Percentiles rank a stretch among this genome's conserved stretches.
phyloP scores from a whole-genome alignment of 495 filamentous ascomycete genomes.

The Aspergillus carlsbadensis region DNA sequence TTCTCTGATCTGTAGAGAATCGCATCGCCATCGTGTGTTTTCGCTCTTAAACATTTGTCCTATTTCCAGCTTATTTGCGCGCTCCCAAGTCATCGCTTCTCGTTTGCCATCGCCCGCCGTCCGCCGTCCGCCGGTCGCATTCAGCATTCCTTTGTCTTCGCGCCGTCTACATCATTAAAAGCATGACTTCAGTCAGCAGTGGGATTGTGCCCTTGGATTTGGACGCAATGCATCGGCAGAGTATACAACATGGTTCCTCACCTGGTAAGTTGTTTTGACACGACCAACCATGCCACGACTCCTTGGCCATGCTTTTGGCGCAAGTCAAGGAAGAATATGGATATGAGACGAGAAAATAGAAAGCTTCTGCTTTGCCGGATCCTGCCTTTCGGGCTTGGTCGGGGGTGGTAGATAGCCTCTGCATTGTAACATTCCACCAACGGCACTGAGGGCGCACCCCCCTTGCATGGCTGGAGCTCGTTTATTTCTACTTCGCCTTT shows the following conservation, averaged over 20 bases:
- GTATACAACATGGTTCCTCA: slow-evolving; percentile 9
- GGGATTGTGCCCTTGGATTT: slow-evolving; percentile 19
- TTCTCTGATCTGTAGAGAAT: slow-evolving; percentile 5
- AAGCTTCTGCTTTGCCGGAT: background rate
- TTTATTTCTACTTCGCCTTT: background rate
- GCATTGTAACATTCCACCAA: background rate
- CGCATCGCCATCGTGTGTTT: background rate
- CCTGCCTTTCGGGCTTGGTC: background rate
- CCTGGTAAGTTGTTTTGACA: slow-evolving; percentile 16
- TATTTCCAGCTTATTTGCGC: background rate
- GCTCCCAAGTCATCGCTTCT: background rate
- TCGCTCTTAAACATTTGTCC: background rate
- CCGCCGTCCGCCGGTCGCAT: slow-evolving; percentile 24
- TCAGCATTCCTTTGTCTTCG: background rate
- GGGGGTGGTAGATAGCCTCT: background rate
- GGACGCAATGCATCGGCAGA: slow-evolving; percentile 17
- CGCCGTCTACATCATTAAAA: background rate
- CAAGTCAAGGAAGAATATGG: background rate
- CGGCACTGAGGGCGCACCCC: background rate
- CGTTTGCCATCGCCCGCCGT: background rate
- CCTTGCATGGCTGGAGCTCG: background rate
- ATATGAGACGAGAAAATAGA: background rate
- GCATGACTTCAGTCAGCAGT: slow-evolving; percentile 23
- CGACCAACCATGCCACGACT: background rate
- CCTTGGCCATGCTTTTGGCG: too few relatives aligned